Conservation (phyloP, 1,139 yeast species). For the Scheffersomyces segobiensis region DNA sequence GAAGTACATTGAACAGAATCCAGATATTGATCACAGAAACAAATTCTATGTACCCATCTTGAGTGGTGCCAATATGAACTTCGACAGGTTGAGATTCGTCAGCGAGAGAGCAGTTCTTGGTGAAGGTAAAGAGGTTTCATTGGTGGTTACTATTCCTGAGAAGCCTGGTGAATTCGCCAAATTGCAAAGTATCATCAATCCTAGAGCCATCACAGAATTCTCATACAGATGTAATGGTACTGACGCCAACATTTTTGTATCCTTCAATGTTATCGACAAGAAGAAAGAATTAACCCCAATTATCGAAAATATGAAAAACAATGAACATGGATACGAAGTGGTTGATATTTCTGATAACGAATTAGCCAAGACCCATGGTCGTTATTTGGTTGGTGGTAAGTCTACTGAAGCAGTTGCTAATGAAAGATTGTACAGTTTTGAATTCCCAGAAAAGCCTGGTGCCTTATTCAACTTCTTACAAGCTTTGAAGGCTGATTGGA, state of each 20-base stretch:
- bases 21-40: slow-evolving; percentile 69
- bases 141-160: slow-evolving; percentile 89
- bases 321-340: slow-evolving; percentile 57
- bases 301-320: slow-evolving; percentile 35
- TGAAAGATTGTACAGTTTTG: slow-evolving; percentile 81
- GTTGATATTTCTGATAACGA: slow-evolving; percentile 88
- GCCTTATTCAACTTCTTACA: slow-evolving; percentile 81
- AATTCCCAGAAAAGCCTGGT: slow-evolving; percentile 97
- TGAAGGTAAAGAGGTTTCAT: slow-evolving; percentile 94
- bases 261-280: slow-evolving; percentile 80
- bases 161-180: slow-evolving; percentile 83
- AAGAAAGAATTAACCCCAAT: slow-evolving; percentile 51
- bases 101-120: slow-evolving; percentile 97
- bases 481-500: slow-evolving; percentile 78
- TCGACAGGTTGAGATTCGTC: slow-evolving; percentile 94
- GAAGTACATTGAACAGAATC: slow-evolving; percentile 67
- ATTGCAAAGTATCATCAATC: slow-evolving; percentile 73
- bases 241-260: slow-evolving; percentile 80
- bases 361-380: slow-evolving; percentile 92
- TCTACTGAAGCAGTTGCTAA: slow-evolving; percentile 54
- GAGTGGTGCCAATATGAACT: slow-evolving; percentile 98
- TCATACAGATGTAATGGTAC: slow-evolving; percentile 71
- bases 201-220: slow-evolving; percentile 90
- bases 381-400: slow-evolving; percentile 93
- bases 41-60: slow-evolving; percentile 81